phyloP scores from a whole-genome alignment of 179 eudicot genomes.

The Silene vulgaris region DNA sequence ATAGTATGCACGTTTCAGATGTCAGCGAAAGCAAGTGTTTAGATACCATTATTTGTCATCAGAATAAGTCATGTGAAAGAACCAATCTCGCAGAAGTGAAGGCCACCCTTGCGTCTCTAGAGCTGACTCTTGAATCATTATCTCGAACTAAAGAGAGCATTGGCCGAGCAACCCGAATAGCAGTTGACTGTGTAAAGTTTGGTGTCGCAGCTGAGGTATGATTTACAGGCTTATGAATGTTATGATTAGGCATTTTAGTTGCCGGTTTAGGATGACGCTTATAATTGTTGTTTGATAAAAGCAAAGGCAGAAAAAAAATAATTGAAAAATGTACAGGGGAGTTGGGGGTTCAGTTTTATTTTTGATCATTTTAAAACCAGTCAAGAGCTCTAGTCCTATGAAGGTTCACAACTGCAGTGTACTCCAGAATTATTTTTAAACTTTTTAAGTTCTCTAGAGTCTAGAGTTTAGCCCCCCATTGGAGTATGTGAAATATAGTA shows the following conservation, averaged over 20 bases:
- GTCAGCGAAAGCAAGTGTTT: conserved; percentile 22
- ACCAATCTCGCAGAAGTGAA: conserved; percentile 53
- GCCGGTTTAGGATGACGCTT: background rate
- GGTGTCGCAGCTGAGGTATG: conserved; percentile 74
- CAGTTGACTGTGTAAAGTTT: conserved; percentile 83
- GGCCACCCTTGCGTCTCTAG: conserved; percentile 62
- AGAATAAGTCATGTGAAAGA: conserved; percentile 41
- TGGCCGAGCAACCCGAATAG: conserved; percentile 79
- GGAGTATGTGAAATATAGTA: no score
- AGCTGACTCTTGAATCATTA: conserved; percentile 52
- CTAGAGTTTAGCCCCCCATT: background rate
- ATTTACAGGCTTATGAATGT: conserved; percentile 3
- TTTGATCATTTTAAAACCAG: no score
- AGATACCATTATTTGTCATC: conserved; percentile 24
- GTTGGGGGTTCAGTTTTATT: no score
- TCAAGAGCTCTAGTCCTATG: no score
- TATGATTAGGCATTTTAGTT: background rate
- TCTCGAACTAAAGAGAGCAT: conserved; percentile 89
- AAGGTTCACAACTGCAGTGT: background rate
- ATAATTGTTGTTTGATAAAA: background rate
- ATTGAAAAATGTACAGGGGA: no score
- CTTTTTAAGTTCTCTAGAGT: background rate
- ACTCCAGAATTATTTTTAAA: background rate
- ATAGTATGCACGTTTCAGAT: conserved; percentile 32
- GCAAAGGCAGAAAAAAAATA: no score